Evolutionary conservation across 495 filamentous ascomycete genomes (phyloP), one percentile per base, ranked within the genome.

Genomic region (Penicillium mononematosum): DNA sequence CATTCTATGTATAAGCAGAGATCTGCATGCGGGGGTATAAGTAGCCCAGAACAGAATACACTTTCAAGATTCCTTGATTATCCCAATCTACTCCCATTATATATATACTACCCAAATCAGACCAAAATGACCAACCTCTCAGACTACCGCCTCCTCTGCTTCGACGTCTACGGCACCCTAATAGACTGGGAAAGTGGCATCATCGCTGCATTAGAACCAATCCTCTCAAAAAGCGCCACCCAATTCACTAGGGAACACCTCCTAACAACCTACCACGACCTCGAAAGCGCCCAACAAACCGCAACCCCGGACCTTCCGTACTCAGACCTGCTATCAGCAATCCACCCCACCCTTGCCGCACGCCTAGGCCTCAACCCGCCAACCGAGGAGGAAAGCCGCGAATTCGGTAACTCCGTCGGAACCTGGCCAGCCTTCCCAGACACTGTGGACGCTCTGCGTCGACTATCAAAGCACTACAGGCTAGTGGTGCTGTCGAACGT

Each of bases 121-220:
- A 11, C 36, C 49, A 64, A 27, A 25, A 76, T 75, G 72, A 58
- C 70, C 17, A 49, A 47, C 20, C 70, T 82, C 19, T 68, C 68
- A 17, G 55, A 71, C 57, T 83, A 73, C 68, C 69, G 64, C 5
- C 66, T 85, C 53, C 83, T 91, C 32, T 76, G 74, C 65, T 94
- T 95, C 75, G 89, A 95, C 69, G 83, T 88, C 77, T 93, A 90
- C 69, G 88, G 89, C 68, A 95, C 90, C 0, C 80, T 92, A 24
- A 84, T 93, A 48, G 88, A 92, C 77, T 90, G 87, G 87, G 83
- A 91, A 68, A 54, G 47, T 6, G 77, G 76, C 32, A 75, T 80
- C 24, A 60, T 76, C 31, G 29, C 56, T 3, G 70, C 72, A 5
- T 60, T 81, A 8, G 56, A 66, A 20, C 78, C 81, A 4, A 64